A percentile compares a stretch with the other conserved stretches of the same genome.
These are phyloP conservation scores for Neurospora tetrasperma DNA, from an alignment of 495 filamentous ascomycete species.

Conservation along the genomic window DNA sequence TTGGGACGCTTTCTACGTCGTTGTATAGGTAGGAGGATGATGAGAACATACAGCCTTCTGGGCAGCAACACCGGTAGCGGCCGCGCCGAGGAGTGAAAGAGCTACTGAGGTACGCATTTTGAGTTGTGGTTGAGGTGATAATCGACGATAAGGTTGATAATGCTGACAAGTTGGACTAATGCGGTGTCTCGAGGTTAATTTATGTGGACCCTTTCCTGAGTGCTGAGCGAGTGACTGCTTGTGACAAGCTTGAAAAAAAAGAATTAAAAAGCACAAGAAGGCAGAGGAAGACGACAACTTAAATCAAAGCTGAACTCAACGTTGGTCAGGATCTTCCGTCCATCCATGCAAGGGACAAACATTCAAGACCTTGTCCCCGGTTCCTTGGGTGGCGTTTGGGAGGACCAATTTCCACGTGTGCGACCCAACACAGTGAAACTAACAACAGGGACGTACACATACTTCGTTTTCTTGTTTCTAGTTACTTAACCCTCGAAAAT, in stretches of 20 bases:
- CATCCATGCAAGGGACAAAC: neutral
- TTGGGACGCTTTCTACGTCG: neutral
- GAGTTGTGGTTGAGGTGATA: neutral
- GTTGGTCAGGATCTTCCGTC: neutral
- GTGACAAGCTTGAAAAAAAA: neutral
- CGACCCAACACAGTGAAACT: neutral
- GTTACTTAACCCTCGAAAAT: neutral
- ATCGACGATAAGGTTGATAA: neutral
- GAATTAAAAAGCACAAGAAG: neutral
- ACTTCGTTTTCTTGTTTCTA: neutral
- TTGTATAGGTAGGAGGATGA: neutral
- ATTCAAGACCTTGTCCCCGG: neutral
- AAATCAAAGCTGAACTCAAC: neutral
- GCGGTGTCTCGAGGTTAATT: neutral
- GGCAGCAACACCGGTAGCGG: slow-evolving; percentile 1
- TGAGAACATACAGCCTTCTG: neutral
- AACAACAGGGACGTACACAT: neutral
- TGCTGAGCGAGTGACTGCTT: neutral
- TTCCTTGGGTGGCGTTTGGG: neutral
- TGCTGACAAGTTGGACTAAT: neutral
- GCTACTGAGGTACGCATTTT: slow-evolving; percentile 3
- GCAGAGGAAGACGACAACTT: neutral
- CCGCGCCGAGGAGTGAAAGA: neutral
- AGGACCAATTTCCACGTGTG: neutral
- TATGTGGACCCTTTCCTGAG: neutral